Evolutionary conservation across 1,139 yeast genomes (phyloP).

Genomic region (Candida sojae): DNA sequence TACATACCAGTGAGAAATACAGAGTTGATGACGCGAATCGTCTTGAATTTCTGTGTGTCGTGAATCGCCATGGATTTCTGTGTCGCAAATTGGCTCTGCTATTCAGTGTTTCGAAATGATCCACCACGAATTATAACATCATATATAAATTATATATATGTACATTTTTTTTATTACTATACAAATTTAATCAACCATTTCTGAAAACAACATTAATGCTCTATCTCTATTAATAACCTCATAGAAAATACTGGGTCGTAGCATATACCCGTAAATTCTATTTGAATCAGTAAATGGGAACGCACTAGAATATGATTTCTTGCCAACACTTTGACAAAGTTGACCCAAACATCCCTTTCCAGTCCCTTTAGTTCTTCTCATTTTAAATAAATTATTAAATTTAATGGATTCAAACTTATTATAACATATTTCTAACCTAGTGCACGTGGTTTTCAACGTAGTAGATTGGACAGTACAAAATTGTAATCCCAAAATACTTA

Average conservation of each 20-base stretch:
- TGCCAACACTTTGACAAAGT: slow-evolving; percentile 6
- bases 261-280: slow-evolving; percentile 8
- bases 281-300: slow-evolving; percentile 8
- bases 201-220: slow-evolving; percentile 4
- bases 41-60: background rate
- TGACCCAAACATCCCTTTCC: slow-evolving; percentile 10
- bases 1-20: background rate
- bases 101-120: no score
- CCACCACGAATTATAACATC: no score
- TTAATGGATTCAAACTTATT: slow-evolving; percentile 5
- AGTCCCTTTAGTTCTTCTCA: slow-evolving; percentile 6
- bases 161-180: background rate
- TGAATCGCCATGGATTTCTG: no score
- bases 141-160: no score
- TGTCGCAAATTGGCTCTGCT: no score
- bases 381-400: slow-evolving; percentile 3
- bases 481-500: slow-evolving; percentile 7
- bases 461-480: slow-evolving; percentile 7
- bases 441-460: slow-evolving; percentile 4
- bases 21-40: background rate
- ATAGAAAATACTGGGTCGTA: slow-evolving; percentile 8
- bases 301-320: slow-evolving; percentile 4
- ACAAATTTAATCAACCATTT: slow-evolving; percentile 2
- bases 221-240: slow-evolving; percentile 3
- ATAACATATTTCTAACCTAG: slow-evolving; percentile 4